A percentile compares a stretch with the other conserved stretches of the same genome.
Evolutionary conservation across 768 basidiomycete genomes (phyloP).

Genomic region (Amanita molliuscula): DNA sequence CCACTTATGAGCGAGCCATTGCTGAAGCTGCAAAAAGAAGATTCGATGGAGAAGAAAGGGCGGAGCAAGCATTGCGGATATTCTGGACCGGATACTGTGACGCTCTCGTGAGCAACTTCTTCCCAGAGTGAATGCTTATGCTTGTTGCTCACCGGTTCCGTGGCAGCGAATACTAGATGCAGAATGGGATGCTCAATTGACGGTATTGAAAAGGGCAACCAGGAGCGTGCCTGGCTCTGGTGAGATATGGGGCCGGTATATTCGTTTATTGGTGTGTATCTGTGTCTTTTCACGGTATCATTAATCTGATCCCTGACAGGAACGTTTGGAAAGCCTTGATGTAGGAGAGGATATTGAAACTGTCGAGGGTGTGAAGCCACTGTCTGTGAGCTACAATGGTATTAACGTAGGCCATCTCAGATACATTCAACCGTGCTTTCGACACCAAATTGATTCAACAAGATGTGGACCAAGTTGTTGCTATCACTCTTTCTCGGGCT

Average conservation of each 20-base stretch:
- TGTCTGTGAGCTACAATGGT: slow-evolving; percentile 7
- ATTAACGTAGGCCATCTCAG: slow-evolving; percentile 21
- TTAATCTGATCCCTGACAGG: slow-evolving; percentile 19
- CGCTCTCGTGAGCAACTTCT: slow-evolving; percentile 39
- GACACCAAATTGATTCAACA: slow-evolving; percentile 40
- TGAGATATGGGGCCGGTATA: slow-evolving; percentile 70
- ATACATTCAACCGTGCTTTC: slow-evolving; percentile 48
- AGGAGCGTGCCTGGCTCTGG: slow-evolving; percentile 71
- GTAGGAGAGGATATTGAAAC: slow-evolving; percentile 20
- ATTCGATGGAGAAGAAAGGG: slow-evolving; percentile 41
- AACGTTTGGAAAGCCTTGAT: slow-evolving; percentile 25
- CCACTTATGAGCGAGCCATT: slow-evolving; percentile 67
- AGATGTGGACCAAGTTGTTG: slow-evolving; percentile 56
- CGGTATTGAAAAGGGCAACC: slow-evolving; percentile 44
- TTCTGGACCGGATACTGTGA: slow-evolving; percentile 76
- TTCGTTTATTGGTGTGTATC: slow-evolving; percentile 52
- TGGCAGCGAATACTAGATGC: slow-evolving; percentile 36
- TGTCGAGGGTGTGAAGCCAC: slow-evolving; percentile 15
- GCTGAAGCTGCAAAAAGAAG: slow-evolving; percentile 55
- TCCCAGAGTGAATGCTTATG: not conserved
- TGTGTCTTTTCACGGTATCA: not conserved
- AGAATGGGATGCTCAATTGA: slow-evolving; percentile 29
- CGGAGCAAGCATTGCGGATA: slow-evolving; percentile 45
- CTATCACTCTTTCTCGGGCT: slow-evolving; percentile 53
- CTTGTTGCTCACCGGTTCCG: not conserved